A percentile compares a stretch with the other conserved stretches of the same genome.
Conservation (phyloP, 1,284 basidiomycete species). For the Cystobasidium sp. region DNA sequence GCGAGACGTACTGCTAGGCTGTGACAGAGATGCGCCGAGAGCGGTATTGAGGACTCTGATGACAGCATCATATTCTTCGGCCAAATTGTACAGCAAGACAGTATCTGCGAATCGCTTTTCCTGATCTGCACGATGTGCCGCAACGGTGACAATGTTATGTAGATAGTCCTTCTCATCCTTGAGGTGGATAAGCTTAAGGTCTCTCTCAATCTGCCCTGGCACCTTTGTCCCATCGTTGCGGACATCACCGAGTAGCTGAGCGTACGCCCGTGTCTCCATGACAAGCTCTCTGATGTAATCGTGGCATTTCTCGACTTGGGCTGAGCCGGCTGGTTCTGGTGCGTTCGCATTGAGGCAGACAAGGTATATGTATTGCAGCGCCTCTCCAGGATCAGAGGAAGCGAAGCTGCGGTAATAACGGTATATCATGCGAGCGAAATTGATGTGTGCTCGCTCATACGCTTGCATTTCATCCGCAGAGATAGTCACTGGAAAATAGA, state of each 20-base stretch:
- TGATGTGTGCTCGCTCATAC: slow-evolving; percentile 62
- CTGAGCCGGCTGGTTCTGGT: slow-evolving; percentile 66
- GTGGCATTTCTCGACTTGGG: slow-evolving; percentile 83
- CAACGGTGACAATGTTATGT: slow-evolving; percentile 77
- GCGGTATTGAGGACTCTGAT: slow-evolving; percentile 85
- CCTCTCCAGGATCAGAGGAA: slow-evolving; percentile 87
- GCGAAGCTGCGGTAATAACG: slow-evolving; percentile 91
- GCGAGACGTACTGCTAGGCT: slow-evolving; percentile 58
- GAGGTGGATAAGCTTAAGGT: slow-evolving; percentile 76
- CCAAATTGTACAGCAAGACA: slow-evolving; percentile 93
- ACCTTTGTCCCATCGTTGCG: slow-evolving; percentile 81
- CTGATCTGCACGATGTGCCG: slow-evolving; percentile 74
- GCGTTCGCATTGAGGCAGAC: slow-evolving; percentile 79
- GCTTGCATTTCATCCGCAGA: slow-evolving; percentile 17
- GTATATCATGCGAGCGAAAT: slow-evolving; percentile 84
- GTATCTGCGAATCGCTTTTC: slow-evolving; percentile 79
- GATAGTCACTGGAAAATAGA: slow-evolving; percentile 22
- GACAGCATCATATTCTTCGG: slow-evolving; percentile 87
- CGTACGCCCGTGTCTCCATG: slow-evolving; percentile 79
- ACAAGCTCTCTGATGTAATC: slow-evolving; percentile 87
- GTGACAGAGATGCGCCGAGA: slow-evolving; percentile 79
- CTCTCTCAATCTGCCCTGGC: slow-evolving; percentile 83
- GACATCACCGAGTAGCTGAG: slow-evolving; percentile 86
- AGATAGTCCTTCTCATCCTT: slow-evolving; percentile 74
- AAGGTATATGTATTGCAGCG: slow-evolving; percentile 93